Evolutionary conservation across 441 rosid genomes (phyloP).

Genomic region (Erodium moschatum): DNA sequence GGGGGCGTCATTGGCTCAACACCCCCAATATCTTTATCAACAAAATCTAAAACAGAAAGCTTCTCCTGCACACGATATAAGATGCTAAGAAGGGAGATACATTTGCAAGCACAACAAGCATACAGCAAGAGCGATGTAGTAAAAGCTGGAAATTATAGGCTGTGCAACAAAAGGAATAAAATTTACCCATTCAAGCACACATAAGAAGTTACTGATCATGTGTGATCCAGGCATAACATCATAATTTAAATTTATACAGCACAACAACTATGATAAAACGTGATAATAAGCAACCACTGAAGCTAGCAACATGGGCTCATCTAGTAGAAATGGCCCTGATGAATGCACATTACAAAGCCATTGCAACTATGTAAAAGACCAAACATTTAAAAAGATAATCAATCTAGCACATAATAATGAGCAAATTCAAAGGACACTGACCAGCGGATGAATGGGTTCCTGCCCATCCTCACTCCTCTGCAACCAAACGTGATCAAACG

Average conservation of each 20-base stretch:
- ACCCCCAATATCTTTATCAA: conserved; percentile 36
- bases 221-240: not conserved
- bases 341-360: not conserved
- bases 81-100: not conserved
- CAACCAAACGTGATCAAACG: conserved; percentile 81
- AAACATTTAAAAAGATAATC: not conserved
- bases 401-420: not conserved
- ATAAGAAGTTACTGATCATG: not conserved
- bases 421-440: conserved; percentile 27
- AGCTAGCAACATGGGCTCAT: not conserved
- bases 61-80: conserved; percentile 45
- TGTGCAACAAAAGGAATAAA: not conserved
- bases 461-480: conserved; percentile 53
- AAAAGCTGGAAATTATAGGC: not conserved
- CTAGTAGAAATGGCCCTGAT: not conserved
- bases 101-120: too few relatives aligned
- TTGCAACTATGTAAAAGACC: not conserved
- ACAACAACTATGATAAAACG: not conserved
- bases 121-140: not conserved
- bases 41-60: conserved; percentile 59
- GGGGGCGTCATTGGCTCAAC: conserved; percentile 38
- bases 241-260: not conserved
- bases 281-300: not conserved
- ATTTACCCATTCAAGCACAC: not conserved
- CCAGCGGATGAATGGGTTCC: conserved; percentile 75